Evolutionary conservation across 2,329 filamentous ascomycete genomes (phyloP).

Genomic region (Talaromyces sp.): DNA sequence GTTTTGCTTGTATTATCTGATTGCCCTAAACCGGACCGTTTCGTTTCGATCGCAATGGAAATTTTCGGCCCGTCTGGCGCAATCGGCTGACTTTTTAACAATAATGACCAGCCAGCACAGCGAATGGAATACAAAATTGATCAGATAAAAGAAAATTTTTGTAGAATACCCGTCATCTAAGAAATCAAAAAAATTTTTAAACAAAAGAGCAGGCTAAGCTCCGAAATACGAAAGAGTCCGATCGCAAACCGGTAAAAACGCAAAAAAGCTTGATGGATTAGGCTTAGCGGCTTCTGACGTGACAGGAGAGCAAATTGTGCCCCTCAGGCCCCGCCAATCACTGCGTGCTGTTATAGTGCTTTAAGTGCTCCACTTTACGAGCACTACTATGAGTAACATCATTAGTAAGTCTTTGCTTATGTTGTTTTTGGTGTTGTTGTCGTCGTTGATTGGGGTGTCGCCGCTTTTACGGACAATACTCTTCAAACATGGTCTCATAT

Average conservation of each 20-base stretch:
- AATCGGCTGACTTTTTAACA: not conserved
- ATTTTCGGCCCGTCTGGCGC: not conserved
- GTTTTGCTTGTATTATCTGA: not conserved
- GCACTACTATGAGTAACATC: too few species aligned
- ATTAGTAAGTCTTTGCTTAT: too few species aligned
- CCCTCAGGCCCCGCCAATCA: not conserved
- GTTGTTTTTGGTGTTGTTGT: too few species aligned
- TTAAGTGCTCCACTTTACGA: too few species aligned
- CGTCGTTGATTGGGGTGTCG: too few species aligned
- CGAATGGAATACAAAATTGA: not conserved
- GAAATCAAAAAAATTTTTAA: not conserved
- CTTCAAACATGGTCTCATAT: too few species aligned
- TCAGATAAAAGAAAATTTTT: not conserved
- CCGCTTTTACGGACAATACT: too few species aligned
- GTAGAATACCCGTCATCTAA: not conserved
- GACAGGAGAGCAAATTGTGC: not conserved
- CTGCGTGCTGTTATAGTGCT: not conserved
- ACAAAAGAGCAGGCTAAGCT: not conserved
- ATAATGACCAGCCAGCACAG: not conserved
- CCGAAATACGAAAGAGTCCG: not conserved
- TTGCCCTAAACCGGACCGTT: not conserved
- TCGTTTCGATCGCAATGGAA: not conserved
- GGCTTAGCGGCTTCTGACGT: not conserved
- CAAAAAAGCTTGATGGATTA: not conserved
- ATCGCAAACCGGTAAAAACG: not conserved